phyloP scores from a whole-genome alignment of 768 basidiomycete genomes.

The Podaxis rugospora region DNA sequence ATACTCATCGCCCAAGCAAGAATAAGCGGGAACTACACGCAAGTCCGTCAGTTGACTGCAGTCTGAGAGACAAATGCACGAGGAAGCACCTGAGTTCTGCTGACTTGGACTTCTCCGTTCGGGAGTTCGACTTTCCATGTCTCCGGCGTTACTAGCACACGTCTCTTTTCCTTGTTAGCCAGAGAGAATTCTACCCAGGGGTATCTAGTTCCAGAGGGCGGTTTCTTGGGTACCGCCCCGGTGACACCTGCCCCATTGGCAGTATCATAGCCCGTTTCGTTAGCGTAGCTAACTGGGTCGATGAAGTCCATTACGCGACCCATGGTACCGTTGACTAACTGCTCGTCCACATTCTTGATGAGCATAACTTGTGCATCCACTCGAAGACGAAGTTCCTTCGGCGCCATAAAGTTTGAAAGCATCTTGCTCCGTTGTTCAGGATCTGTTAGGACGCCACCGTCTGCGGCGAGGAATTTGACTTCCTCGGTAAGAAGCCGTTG shows the following conservation, averaged over 20 bases:
- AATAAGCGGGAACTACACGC: constrained; percentile 74
- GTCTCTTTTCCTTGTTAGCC: constrained; percentile 50
- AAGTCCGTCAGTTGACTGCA: background rate
- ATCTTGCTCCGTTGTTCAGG: constrained; percentile 64
- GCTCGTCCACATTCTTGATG: constrained; percentile 90
- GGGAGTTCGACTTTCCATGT: constrained; percentile 85
- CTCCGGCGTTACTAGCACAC: constrained; percentile 63
- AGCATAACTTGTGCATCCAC: constrained; percentile 90
- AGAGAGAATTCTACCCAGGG: constrained; percentile 80
- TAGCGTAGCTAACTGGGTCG: constrained; percentile 44
- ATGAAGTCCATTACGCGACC: constrained; percentile 78
- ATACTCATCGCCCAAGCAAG: constrained; percentile 98
- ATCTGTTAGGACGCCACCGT: constrained; percentile 58
- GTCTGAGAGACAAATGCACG: background rate
- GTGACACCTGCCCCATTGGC: constrained; percentile 22
- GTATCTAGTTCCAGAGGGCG: constrained; percentile 25
- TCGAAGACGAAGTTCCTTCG: constrained; percentile 61
- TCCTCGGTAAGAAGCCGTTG: constrained; percentile 48
- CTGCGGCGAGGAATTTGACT: constrained; percentile 50
- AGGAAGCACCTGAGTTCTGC: constrained; percentile 66
- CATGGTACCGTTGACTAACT: constrained; percentile 92
- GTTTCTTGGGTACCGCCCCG: constrained; percentile 24
- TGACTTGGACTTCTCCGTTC: constrained; percentile 80
- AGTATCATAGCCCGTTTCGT: constrained; percentile 19
- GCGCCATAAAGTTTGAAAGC: constrained; percentile 91